Base-by-base conservation (phyloP, 2,329 filamentous ascomycete genomes). In the Xylariaceae sp. region DNA sequence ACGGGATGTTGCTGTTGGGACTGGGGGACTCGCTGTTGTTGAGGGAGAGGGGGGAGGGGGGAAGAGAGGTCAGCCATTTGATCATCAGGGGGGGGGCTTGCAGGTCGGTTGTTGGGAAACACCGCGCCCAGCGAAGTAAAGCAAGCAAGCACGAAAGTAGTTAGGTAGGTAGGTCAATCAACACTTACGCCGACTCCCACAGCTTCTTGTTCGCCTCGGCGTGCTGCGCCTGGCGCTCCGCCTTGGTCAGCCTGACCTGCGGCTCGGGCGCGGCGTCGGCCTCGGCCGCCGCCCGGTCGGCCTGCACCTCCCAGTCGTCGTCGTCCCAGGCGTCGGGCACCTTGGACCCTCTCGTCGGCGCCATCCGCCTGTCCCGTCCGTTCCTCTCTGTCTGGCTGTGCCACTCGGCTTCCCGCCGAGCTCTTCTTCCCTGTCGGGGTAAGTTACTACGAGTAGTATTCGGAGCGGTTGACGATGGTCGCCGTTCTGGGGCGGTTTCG, bases 231-330 rank as follows among this genome's bases (percentile, higher is more conserved):
- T 83, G 69, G 26, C 82, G 78, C 60, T 95, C 83, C 4, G 84
- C 77, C 53, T 83, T 88, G 44, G 76, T 79, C 39, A 87, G 58
- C 27, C 59, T 59, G 29, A 56, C 56, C 46, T 61, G 59, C 13
- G 58, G 53, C 19, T 57, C 50, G n/a, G 58, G 46, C 33, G 61
- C 37, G 1, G 36, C 62, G 33, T 61, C 39, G 2, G 37, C 62
- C 41, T 60, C 57, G 47, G 58, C 54, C 26, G 58, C 56, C 18
- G 58, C 48, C 37, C 56, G 70, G 57, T 94, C 87, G 37, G 83
- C 86, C 53, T 83, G 73, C 5, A 67, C 63, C 56, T 90, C 85
- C 88, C 89, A 96, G 52, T 94, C 85, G 49, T 94, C 80, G 44
- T 66, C 72, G 21, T 90, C 87, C 90, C 90, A 95, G 14, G 87